A percentile compares a stretch with the other conserved stretches of the same genome.
These are phyloP conservation scores for Arthrobotrys sphaeroides DNA, from an alignment of 2,329 filamentous ascomycete genomes.

Conservation along the genomic window DNA sequence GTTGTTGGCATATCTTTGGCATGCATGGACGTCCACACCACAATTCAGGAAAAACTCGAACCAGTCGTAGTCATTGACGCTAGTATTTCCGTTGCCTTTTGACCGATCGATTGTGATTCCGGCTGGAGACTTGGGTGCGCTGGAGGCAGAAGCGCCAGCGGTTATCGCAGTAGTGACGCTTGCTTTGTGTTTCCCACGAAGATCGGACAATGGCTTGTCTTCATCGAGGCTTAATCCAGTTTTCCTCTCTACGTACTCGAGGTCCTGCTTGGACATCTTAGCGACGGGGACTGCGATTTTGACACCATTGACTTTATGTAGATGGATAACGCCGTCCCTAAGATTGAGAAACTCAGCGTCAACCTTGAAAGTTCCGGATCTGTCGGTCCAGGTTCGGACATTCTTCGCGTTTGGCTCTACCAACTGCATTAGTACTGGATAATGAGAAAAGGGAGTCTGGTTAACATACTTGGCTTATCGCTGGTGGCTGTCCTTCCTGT, in stretches of 20 bases:
- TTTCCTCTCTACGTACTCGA: constrained; percentile 89
- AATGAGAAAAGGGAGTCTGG: constrained; percentile 29
- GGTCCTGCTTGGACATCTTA: constrained; percentile 95
- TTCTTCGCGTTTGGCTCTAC: constrained; percentile 83
- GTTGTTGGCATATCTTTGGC: constrained; percentile 90
- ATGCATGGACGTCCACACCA: constrained; percentile 89
- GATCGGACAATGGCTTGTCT: constrained; percentile 89
- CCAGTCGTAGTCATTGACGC: constrained; percentile 81
- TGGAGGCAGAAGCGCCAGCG: constrained; percentile 56
- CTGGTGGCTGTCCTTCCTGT: constrained; percentile 41
- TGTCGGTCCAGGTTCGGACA: constrained; percentile 91
- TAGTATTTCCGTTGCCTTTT: constrained; percentile 62
- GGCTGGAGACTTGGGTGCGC: constrained; percentile 56
- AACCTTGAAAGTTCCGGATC: constrained; percentile 94
- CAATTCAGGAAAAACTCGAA: constrained; percentile 97
- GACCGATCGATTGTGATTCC: constrained; percentile 58
- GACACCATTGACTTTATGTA: constrained; percentile 97
- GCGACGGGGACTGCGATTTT: constrained; percentile 95
- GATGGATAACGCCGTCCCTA: constrained; percentile 94
- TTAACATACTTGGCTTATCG: constrained; percentile 55
- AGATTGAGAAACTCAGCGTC: constrained; percentile 95
- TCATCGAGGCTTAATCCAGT: constrained; percentile 90
- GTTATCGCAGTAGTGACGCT: constrained; percentile 62
- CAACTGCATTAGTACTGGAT: constrained; percentile 46
- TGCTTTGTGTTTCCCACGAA: constrained; percentile 64